A percentile compares a stretch with the other conserved stretches of the same genome.
These are phyloP conservation scores for Colletotrichum musicola DNA, from an alignment of 2,329 filamentous ascomycete species.

Conservation along the genomic window DNA sequence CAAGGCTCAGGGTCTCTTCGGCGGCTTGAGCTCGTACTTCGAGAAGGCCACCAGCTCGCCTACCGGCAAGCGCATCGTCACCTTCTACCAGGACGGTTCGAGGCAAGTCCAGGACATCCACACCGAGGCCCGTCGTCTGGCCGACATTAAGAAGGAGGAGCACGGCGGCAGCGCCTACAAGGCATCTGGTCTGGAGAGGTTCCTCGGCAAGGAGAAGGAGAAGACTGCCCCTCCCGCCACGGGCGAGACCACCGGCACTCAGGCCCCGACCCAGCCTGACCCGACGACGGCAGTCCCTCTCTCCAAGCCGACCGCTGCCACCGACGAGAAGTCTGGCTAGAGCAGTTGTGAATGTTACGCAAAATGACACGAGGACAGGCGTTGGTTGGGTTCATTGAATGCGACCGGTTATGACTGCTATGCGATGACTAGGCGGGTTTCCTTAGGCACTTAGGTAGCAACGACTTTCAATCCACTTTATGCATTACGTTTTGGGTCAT, in stretches of 20 bases:
- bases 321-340: constrained; percentile 43
- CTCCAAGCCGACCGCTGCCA: constrained; percentile 39
- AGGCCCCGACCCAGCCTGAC: constrained; percentile 37
- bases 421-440: constrained; percentile 17
- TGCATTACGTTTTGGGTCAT: not conserved
- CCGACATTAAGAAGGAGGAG: constrained; percentile 84
- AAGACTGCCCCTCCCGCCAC: constrained; percentile 68
- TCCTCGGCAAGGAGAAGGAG: constrained; percentile 68
- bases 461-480: constrained; percentile 1
- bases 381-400: constrained; percentile 35
- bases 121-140: constrained; percentile 87
- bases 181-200: constrained; percentile 67
- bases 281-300: constrained; percentile 35
- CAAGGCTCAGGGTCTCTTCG: constrained; percentile 74
- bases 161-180: constrained; percentile 70
- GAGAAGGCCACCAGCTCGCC: constrained; percentile 91
- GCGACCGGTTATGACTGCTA: constrained; percentile 29
- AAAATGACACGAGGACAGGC: constrained; percentile 29
- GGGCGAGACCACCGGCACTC: constrained; percentile 52
- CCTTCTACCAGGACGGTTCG: constrained; percentile 87
- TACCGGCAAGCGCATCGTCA: constrained; percentile 86
- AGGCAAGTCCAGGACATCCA: constrained; percentile 97
- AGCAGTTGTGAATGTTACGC: not conserved
- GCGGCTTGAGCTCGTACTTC: constrained; percentile 87
- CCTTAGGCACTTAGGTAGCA: constrained; percentile 25